A percentile compares a stretch with the other conserved stretches of the same genome.
These are phyloP conservation scores for Phytophthora meadii DNA, from an alignment of 352 stramenopile species.

Conservation along the genomic window DNA sequence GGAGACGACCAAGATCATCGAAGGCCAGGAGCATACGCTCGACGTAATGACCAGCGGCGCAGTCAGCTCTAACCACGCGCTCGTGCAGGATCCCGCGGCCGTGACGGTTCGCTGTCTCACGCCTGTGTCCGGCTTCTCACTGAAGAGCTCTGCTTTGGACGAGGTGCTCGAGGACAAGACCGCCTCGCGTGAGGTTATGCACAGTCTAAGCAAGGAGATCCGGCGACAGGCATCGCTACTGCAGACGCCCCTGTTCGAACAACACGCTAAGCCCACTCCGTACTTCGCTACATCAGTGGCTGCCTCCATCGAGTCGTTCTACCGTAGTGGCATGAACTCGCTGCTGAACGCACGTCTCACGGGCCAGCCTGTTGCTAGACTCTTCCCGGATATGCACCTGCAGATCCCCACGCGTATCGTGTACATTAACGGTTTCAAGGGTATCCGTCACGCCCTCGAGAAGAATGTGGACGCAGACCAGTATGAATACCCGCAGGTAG, in stretches of 20 bases:
- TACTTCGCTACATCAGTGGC: conserved; percentile 92
- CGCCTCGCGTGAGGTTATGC: conserved; percentile 85
- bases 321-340: conserved; percentile 93
- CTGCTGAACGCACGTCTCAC: conserved; percentile 90
- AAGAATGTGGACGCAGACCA: conserved; percentile 86
- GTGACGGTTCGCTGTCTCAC: conserved; percentile 84
- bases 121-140: conserved; percentile 78
- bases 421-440: conserved; percentile 96
- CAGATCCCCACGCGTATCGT: conserved; percentile 93
- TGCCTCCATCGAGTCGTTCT: conserved; percentile 93
- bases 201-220: conserved; percentile 90
- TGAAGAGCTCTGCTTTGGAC: conserved; percentile 70
- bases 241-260: conserved; percentile 91
- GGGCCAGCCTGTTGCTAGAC: conserved; percentile 71
- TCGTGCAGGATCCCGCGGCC: conserved; percentile 78
- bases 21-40: conserved; percentile 84
- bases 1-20: conserved; percentile 81
- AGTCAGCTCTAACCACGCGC: conserved; percentile 84
- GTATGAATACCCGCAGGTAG: conserved; percentile 81
- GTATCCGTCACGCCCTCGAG: conserved; percentile 84
- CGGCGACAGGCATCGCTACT: conserved; percentile 85
- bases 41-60: conserved; percentile 55
- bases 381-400: conserved; percentile 95
- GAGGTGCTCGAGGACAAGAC: conserved; percentile 80
- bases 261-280: conserved; percentile 90